Percentiles rank a stretch among this genome's conserved stretches.
phyloP scores from a whole-genome alignment of 31 red algal species.

The Porphyra umbilicalis region DNA sequence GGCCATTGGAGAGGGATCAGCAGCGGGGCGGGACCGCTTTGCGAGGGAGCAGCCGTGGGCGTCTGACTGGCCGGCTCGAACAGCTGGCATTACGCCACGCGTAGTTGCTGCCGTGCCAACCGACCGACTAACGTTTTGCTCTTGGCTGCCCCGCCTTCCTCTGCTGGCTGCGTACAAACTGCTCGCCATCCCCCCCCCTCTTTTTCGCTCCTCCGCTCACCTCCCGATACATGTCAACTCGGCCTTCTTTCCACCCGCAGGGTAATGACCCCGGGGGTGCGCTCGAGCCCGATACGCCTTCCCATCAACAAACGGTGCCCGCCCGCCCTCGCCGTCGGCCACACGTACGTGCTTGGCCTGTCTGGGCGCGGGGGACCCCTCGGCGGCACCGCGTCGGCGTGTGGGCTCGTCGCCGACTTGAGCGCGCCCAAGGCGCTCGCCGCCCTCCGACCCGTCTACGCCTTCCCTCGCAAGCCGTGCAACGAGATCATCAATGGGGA shows the following conservation, averaged over 20 bases:
- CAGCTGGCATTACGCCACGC: too few relatives aligned
- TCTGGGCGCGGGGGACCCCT: not conserved
- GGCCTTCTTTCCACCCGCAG: not conserved
- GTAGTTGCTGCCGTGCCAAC: too few relatives aligned
- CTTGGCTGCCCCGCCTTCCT: too few relatives aligned
- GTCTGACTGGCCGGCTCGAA: too few relatives aligned
- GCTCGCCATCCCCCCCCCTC: too few relatives aligned
- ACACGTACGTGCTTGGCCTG: not conserved
- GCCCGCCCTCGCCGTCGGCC: not conserved
- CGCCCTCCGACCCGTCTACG: not conserved
- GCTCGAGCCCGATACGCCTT: not conserved
- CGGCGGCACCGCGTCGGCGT: not conserved
- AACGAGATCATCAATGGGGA: not conserved
- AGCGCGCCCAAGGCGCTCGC: not conserved
- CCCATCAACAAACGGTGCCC: not conserved
- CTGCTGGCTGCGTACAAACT: too few relatives aligned
- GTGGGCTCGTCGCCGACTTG: not conserved
- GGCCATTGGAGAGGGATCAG: not conserved
- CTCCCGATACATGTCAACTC: too few relatives aligned
- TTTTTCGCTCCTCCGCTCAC: too few relatives aligned
- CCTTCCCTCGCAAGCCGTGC: not conserved
- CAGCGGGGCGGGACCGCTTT: too few relatives aligned
- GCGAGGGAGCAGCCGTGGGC: too few relatives aligned
- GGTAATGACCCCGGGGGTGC: not conserved
- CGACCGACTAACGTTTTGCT: too few relatives aligned